phyloP scores from a whole-genome alignment of 352 stramenopile genomes.

The Phytophthora pinifolia region DNA sequence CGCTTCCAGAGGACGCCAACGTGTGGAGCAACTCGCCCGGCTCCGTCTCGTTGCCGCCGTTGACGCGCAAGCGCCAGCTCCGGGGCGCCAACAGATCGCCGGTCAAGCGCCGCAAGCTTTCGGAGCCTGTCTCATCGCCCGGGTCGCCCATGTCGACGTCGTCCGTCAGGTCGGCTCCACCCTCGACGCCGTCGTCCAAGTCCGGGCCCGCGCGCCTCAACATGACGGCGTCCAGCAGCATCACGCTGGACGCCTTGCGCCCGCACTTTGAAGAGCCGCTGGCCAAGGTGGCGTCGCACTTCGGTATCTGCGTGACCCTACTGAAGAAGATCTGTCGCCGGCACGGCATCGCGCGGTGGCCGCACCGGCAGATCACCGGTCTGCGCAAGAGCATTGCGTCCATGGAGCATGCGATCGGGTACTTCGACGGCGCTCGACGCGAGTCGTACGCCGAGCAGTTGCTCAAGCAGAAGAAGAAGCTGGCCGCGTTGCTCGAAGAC shows the following conservation, averaged over 20 bases:
- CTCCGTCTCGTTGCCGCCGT: slow-evolving; percentile 13
- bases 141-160: slow-evolving; percentile 17
- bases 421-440: slow-evolving; percentile 69
- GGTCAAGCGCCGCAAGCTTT: slow-evolving; percentile 30
- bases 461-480: slow-evolving; percentile 74
- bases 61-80: slow-evolving; percentile 23
- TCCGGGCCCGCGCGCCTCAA: slow-evolving; percentile 39
- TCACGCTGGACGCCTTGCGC: slow-evolving; percentile 80
- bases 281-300: slow-evolving; percentile 68
- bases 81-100: slow-evolving; percentile 4
- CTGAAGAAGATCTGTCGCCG: slow-evolving; percentile 88
- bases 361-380: slow-evolving; percentile 85
- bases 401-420: slow-evolving; percentile 82
- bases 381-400: slow-evolving; percentile 85
- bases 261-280: slow-evolving; percentile 86
- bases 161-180: slow-evolving; percentile 9
- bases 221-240: slow-evolving; percentile 75
- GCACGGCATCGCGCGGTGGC: slow-evolving; percentile 79
- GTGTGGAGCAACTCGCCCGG: background rate
- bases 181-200: slow-evolving; percentile 26
- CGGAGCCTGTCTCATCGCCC: slow-evolving; percentile 20
- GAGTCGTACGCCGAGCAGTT: slow-evolving; percentile 75
- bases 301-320: slow-evolving; percentile 84
- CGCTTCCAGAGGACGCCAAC: slow-evolving; percentile 8
- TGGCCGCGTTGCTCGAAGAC: slow-evolving; percentile 62